These are phyloP conservation scores for Limtongia smithiae DNA, from an alignment of 805 yeast species.

Conservation along the genomic window DNA sequence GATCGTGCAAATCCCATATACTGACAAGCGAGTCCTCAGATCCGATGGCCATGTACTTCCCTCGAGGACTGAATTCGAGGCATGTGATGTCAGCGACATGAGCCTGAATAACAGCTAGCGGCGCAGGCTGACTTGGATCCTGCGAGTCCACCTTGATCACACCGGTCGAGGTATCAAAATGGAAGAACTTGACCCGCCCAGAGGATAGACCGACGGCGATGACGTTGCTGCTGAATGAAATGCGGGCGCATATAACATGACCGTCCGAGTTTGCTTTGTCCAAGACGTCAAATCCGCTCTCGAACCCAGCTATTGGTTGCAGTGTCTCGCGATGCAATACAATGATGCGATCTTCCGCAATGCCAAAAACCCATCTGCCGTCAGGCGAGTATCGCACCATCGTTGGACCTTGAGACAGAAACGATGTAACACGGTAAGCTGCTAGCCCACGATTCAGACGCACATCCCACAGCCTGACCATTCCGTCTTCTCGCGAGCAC, in stretches of 20 bases:
- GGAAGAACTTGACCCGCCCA: conserved; percentile 43
- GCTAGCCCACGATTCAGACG: conserved; percentile 33
- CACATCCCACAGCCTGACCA: conserved; percentile 48
- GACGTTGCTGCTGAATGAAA: conserved; percentile 39
- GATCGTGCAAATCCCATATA: conserved; percentile 46
- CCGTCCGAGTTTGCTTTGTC: conserved; percentile 25
- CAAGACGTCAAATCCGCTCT: not conserved
- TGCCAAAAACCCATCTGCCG: conserved; percentile 10
- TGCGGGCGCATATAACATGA: conserved; percentile 36
- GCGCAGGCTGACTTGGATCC: not conserved
- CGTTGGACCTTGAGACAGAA: conserved; percentile 32
- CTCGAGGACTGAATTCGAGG: conserved; percentile 51
- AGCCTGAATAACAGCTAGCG: conserved; percentile 36
- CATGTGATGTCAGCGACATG: conserved; percentile 53
- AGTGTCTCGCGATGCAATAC: not conserved
- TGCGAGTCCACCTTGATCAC: not conserved
- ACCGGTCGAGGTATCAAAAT: conserved; percentile 11
- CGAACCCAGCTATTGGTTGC: not conserved
- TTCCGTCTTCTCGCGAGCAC: conserved; percentile 46
- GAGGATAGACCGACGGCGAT: conserved; percentile 47
- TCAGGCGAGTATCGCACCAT: conserved; percentile 14
- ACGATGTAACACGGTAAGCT: not conserved
- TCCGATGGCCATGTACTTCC: conserved; percentile 50
- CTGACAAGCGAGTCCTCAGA: conserved; percentile 56
- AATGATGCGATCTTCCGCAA: not conserved